Evolutionary conservation across 2,329 filamentous ascomycete species (phyloP), one percentile per base, ranked within the genome.

Genomic region (Aschersonia sp.): DNA sequence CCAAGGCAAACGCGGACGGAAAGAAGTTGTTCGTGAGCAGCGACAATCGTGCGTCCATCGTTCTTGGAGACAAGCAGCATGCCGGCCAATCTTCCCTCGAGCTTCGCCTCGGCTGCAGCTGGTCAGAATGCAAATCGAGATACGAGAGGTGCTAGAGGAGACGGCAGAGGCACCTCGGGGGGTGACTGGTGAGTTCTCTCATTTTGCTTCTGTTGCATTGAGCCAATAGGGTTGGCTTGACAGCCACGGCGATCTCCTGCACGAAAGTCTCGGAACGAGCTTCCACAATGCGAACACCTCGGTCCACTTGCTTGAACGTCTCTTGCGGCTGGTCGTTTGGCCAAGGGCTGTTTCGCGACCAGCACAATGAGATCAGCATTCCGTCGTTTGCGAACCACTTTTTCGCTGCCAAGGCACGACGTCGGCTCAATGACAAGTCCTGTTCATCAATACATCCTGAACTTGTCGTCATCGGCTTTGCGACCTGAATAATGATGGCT

Each of bases 51-150:
- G 41, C 41, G 33, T 22, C 30, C 22, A 22, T 22, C 22, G 22
- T 22, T 22, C 22, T 22, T 22, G 22, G 22, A 22, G 22, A 22
- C 22, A 22, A 49, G 51, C 44, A 66, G 53, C 51, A 74, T 87
- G 83, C 78, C 83, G 70, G 79, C 81, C 63, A 81, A 84, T 70
- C 76, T 87, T 65, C 81, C 83, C 59, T 87, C 85, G 58, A 88
- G 83, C 73, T 89, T 89, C 69, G 85, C 85, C 63, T 87, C 85
- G 62, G 85, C 85, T 59, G 85, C 85, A 57, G 84, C 85, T 63
- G 84, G 84, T 65, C 83, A 86, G 65, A 81, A 75, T 58, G 69
- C 72, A 63, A 79, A 63, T 67, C 77, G 73, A 63, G 78, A 76
- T 64, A 63, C 70, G 57, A 74, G 73, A 68, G 68, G 66, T 68